A percentile compares a stretch with the other conserved stretches of the same genome.
Conservation (phyloP, 768 basidiomycete species). For the Rhodotorula kratochvilovae region DNA sequence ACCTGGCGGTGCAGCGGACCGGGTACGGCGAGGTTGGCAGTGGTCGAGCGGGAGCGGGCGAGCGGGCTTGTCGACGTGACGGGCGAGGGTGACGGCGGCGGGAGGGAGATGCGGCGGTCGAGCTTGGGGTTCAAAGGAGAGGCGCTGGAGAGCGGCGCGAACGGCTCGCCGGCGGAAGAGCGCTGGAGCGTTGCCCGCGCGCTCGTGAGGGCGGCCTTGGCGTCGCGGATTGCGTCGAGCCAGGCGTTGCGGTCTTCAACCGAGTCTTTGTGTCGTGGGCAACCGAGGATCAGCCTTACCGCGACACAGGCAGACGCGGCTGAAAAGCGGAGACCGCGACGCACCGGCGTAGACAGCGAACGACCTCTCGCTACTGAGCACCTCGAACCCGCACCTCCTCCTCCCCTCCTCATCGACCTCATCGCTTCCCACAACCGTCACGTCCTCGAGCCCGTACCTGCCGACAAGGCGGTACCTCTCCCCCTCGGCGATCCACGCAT, state of each 20-base stretch:
- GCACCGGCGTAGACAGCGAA: slow-evolving; percentile 43
- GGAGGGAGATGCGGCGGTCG: slow-evolving; percentile 9
- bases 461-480: slow-evolving; percentile 34
- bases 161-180: background rate
- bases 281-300: background rate
- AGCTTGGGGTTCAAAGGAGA: background rate
- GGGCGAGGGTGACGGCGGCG: background rate
- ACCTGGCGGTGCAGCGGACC: background rate
- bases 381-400: slow-evolving; percentile 39
- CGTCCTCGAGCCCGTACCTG: slow-evolving; percentile 41
- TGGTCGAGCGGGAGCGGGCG: background rate
- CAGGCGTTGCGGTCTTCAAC: slow-evolving; percentile 39
- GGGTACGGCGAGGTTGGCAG: background rate
- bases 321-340: slow-evolving; percentile 1
- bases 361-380: slow-evolving; percentile 41
- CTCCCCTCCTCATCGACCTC: slow-evolving; percentile 2
- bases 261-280: slow-evolving; percentile 19
- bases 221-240: slow-evolving; percentile 43
- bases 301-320: no score
- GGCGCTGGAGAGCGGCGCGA: background rate
- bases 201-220: slow-evolving; percentile 41
- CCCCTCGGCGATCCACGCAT: background rate
- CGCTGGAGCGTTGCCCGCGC: slow-evolving; percentile 44
- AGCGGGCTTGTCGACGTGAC: background rate
- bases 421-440: slow-evolving; percentile 41